phyloP scores from a whole-genome alignment of 352 stramenopile species.

The Aphanomyces stellatus region DNA sequence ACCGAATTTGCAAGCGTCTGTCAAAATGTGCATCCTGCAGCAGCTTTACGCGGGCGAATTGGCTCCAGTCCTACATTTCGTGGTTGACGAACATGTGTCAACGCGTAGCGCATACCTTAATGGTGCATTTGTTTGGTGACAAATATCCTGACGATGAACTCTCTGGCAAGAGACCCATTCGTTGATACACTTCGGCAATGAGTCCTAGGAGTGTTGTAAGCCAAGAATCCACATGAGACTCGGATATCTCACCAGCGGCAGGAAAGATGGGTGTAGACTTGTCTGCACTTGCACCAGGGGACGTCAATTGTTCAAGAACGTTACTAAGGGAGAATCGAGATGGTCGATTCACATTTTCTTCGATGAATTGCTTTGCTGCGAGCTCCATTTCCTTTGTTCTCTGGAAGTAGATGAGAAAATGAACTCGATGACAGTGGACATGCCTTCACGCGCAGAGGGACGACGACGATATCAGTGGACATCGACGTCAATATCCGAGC shows the following conservation, averaged over 20 bases:
- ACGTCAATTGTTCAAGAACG: slow-evolving; percentile 20
- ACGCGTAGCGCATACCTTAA: background rate
- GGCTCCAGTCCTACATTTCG: slow-evolving; percentile 12
- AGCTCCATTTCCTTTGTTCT: slow-evolving; percentile 59
- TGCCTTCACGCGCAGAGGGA: slow-evolving; percentile 54
- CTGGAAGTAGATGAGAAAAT: slow-evolving; percentile 21
- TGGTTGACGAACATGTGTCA: no score
- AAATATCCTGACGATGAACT: background rate
- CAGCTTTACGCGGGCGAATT: slow-evolving; percentile 1
- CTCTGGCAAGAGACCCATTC: slow-evolving; percentile 9
- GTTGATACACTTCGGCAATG: slow-evolving; percentile 14
- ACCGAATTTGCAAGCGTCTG: slow-evolving; percentile 4
- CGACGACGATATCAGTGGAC: slow-evolving; percentile 64
- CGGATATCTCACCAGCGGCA: slow-evolving; percentile 1
- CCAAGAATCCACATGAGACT: no score
- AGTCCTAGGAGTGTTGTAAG: no score
- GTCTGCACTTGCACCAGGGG: background rate
- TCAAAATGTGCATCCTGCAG: slow-evolving; percentile 10
- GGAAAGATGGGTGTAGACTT: background rate
- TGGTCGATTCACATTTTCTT: slow-evolving; percentile 34
- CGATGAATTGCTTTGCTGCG: slow-evolving; percentile 45
- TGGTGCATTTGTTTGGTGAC: background rate
- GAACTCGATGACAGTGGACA: background rate
- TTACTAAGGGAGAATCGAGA: slow-evolving; percentile 61
- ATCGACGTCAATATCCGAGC: slow-evolving; percentile 63